phyloP scores from a whole-genome alignment of 108 stramenopile species.

The Nannochloropsis oceanica region DNA sequence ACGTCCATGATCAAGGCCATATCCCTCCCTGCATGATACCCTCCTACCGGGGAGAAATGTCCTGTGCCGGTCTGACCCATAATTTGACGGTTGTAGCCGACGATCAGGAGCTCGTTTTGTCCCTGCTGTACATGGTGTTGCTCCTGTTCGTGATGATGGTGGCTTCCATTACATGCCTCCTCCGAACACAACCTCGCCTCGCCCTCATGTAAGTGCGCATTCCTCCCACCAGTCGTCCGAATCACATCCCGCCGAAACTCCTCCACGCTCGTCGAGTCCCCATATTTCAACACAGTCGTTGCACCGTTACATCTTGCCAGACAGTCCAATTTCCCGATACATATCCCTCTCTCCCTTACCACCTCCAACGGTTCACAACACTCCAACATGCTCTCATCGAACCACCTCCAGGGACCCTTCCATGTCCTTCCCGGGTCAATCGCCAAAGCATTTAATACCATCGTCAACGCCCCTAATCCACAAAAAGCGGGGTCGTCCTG shows the following conservation, averaged over 20 bases:
- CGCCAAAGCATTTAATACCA: slow-evolving; percentile 73
- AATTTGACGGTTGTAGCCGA: background rate
- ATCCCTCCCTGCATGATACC: slow-evolving; percentile 52
- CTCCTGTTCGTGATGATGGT: background rate
- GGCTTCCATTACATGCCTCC: background rate
- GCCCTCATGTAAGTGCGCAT: background rate
- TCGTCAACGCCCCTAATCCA: slow-evolving; percentile 67
- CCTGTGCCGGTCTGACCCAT: slow-evolving; percentile 80
- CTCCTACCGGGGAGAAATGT: slow-evolving; percentile 78
- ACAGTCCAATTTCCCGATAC: slow-evolving; percentile 13
- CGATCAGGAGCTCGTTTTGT: background rate
- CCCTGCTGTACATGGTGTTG: background rate
- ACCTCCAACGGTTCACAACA: slow-evolving; percentile 54
- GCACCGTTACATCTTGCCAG: slow-evolving; percentile 37
- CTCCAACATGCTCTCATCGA: slow-evolving; percentile 66
- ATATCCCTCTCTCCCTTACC: slow-evolving; percentile 14
- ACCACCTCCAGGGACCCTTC: slow-evolving; percentile 78
- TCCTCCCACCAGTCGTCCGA: background rate
- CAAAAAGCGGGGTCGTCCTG: slow-evolving; percentile 87
- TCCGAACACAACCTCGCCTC: background rate
- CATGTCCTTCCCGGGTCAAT: slow-evolving; percentile 75
- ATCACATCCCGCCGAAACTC: slow-evolving; percentile 53
- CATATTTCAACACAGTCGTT: background rate
- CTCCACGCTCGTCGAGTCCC: slow-evolving; percentile 30
- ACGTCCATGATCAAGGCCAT: slow-evolving; percentile 87